These are phyloP conservation scores for Cyberlindnera maclurae DNA, from an alignment of 805 yeast species.

Conservation along the genomic window DNA sequence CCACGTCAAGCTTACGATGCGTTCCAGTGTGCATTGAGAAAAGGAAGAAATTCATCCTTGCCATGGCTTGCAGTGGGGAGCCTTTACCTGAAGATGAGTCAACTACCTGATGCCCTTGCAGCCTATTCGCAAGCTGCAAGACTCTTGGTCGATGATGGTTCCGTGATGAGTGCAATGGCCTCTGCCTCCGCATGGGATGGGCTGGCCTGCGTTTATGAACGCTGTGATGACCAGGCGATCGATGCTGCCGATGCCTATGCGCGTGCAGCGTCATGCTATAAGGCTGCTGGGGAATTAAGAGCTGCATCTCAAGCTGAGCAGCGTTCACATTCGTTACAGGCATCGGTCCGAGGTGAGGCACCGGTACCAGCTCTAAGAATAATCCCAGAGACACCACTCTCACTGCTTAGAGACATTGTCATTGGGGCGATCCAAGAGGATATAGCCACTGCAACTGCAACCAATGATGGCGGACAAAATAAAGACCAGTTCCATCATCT, in stretches of 20 bases:
- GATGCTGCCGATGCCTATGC: constrained; percentile 57
- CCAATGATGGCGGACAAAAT: constrained; percentile 13
- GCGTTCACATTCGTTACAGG: constrained; percentile 36
- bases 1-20: constrained; percentile 49
- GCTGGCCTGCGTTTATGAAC: constrained; percentile 51
- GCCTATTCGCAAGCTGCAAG: constrained; percentile 62
- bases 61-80: constrained; percentile 66
- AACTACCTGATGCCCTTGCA: constrained; percentile 57
- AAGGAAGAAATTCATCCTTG: constrained; percentile 46
- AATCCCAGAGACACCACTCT: constrained; percentile 41
- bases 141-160: constrained; percentile 39
- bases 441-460: neutral
- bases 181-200: constrained; percentile 64
- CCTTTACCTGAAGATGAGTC: constrained; percentile 50
- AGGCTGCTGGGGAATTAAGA: constrained; percentile 37
- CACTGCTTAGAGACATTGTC: constrained; percentile 26
- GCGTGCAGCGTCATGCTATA: constrained; percentile 44
- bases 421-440: constrained; percentile 11
- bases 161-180: constrained; percentile 29
- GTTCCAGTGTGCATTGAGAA: constrained; percentile 45
- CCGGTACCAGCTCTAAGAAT: constrained; percentile 38
- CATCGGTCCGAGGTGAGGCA: constrained; percentile 35
- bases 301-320: constrained; percentile 36
- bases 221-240: constrained; percentile 51
- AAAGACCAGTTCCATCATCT: constrained; percentile 22